Base-by-base conservation (phyloP, 78 protist genomes). In the Monocercomonoides exilis region DNA sequence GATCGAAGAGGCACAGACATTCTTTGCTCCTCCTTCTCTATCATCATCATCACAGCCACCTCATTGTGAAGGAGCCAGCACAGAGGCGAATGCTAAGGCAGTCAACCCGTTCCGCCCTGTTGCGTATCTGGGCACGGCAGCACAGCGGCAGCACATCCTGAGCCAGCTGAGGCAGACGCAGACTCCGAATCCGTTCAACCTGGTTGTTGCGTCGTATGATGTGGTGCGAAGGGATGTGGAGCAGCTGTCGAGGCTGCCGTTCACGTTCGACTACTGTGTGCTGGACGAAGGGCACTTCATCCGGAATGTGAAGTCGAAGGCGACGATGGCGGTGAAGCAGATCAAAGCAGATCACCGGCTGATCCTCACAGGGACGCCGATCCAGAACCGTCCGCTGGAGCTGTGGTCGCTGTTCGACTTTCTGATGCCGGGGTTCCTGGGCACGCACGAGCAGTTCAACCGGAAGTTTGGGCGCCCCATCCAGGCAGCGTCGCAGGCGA, bases 251-350 rank as follows among this genome's bases (percentile, higher is more conserved):
- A 4, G 46, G 38, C 33, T 38, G 1, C 46, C n/a, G 6, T 3
- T 84, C 43, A 77, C 42, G 1, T 95, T 93, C 89, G 85, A 77
- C 80, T 98, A 95, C 86, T 81, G 91, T 64, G 85, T 98, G 1
- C 87, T 98, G 42, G 99, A 98, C 44, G 99, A 98, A 81, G 99
- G 98, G 0, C 99, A 98, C 91, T 86, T 93, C 29, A 92, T 98
- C 64, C 85, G 89, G 43, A 97, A 95, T 64, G 38, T 0, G 1
- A 34, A 33, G 29, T 64, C 88, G 5, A 2, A 79, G 2, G 6
- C 77, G 33, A 64, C 97, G 2, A 84, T 77, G 46, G 94, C 96
- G 0, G 95, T 88, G 35, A 90, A 90, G 86, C n/a, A 77, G 43
- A 0, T 97, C 0, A 70, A 33, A 2, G 91, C 95, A 0, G 43